These are phyloP conservation scores for Neurospora pannonica DNA, from an alignment of 495 filamentous ascomycete species.

Conservation along the genomic window DNA sequence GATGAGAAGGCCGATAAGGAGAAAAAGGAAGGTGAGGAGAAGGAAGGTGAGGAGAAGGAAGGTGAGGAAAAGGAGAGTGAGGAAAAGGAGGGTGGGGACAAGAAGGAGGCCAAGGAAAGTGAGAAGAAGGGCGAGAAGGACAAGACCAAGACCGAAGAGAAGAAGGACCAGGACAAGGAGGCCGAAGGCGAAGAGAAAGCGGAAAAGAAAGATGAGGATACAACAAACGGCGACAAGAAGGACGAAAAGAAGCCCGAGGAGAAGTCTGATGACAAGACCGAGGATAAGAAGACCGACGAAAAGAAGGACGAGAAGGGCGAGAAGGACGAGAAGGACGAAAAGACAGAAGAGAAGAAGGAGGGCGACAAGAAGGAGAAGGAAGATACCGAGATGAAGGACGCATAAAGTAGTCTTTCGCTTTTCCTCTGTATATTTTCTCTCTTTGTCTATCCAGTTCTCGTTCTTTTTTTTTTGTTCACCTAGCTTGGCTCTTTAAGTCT, in stretches of 20 bases:
- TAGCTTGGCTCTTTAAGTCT: background rate
- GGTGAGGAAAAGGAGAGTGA: background rate
- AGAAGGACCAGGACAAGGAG: conserved; percentile 13
- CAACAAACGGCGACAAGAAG: background rate
- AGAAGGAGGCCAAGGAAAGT: conserved; percentile 28
- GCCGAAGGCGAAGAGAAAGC: background rate
- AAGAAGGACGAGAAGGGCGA: conserved; percentile 9
- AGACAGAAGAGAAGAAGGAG: background rate
- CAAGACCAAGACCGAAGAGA: conserved; percentile 35
- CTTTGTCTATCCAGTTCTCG: background rate
- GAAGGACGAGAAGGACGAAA: background rate
- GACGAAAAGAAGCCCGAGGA: background rate
- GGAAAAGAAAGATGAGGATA: conserved; percentile 2
- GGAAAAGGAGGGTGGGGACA: background rate
- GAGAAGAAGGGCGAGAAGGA: conserved; percentile 34
- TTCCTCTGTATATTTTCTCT: background rate
- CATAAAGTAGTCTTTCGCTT: background rate
- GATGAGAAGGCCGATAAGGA: background rate
- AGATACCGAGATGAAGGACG: conserved; percentile 18
- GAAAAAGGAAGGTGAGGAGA: background rate
- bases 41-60: background rate
- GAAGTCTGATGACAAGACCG: background rate
- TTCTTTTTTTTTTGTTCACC: background rate
- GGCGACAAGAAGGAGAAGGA: conserved; percentile 13
- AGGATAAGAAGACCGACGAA: conserved; percentile 5